These are phyloP conservation scores for Fusarium duplospermum DNA, from an alignment of 2,329 filamentous ascomycete species.

Conservation along the genomic window DNA sequence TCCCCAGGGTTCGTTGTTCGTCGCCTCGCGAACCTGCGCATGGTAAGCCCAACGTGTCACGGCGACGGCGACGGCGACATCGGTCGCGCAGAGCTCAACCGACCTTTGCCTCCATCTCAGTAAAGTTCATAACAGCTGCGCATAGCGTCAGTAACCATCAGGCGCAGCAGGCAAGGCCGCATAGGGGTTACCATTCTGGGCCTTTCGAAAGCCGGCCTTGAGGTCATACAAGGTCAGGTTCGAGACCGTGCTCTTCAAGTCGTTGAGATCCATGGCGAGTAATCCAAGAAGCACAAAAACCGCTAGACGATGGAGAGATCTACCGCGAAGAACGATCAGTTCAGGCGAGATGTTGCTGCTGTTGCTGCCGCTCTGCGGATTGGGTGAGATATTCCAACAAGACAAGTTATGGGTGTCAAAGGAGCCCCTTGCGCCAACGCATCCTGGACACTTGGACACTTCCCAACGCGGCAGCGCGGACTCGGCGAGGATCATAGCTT, in stretches of 20 bases:
- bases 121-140: slow-evolving; percentile 96
- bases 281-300: slow-evolving; percentile 32
- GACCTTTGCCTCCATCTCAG: slow-evolving; percentile 86
- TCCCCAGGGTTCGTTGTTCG: slow-evolving; percentile 99
- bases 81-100: slow-evolving; percentile 26
- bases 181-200: slow-evolving; percentile 83
- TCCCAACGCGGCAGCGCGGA: slow-evolving; percentile 33
- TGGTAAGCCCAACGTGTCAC: slow-evolving; percentile 27
- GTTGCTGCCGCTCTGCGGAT: slow-evolving; percentile 20
- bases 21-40: slow-evolving; percentile 89
- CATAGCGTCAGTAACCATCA: slow-evolving; percentile 45
- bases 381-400: slow-evolving; percentile 20
- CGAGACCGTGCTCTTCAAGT: slow-evolving; percentile 85
- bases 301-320: slow-evolving; percentile 1
- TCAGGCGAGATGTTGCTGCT: slow-evolving; percentile 21
- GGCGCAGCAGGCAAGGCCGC: slow-evolving; percentile 15
- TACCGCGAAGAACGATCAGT: slow-evolving; percentile 6
- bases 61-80: slow-evolving; percentile 7
- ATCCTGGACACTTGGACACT: slow-evolving; percentile 47
- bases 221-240: slow-evolving; percentile 95
- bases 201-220: slow-evolving; percentile 94
- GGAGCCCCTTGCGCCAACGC: slow-evolving; percentile 42
- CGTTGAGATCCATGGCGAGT: slow-evolving; percentile 82
- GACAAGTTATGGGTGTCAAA: slow-evolving; percentile 28
- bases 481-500: neutral